A percentile compares a stretch with the other conserved stretches of the same genome.
These are phyloP conservation scores for Arachis hypogaea DNA, from an alignment of 306 rosid genomes.

Conservation along the genomic window DNA sequence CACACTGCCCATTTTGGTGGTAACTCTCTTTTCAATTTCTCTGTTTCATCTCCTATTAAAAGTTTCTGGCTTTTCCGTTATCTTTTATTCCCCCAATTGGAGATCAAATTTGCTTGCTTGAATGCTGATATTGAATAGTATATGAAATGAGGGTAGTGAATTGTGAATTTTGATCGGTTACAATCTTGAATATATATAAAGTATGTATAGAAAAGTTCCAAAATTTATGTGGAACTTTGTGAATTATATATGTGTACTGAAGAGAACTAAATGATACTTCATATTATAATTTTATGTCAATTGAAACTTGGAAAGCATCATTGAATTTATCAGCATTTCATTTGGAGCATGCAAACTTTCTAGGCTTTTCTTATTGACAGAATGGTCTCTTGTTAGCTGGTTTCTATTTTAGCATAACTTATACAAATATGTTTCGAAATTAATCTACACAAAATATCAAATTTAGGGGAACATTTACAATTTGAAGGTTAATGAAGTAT, in stretches of 20 bases:
- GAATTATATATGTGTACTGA: neutral
- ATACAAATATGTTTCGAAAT: neutral
- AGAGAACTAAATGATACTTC: neutral
- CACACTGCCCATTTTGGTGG: conserved; percentile 98
- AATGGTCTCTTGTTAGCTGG: no score
- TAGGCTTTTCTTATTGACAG: no score
- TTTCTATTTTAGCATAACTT: no score
- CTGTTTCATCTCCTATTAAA: neutral
- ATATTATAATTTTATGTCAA: neutral
- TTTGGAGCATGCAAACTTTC: no score
- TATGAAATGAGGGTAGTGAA: neutral
- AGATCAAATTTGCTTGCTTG: neutral
- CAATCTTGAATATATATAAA: no score
- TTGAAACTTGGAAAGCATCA: neutral
- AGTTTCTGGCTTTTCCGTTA: neutral
- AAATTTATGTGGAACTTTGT: neutral
- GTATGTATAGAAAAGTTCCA: neutral
- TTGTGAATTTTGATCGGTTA: neutral
- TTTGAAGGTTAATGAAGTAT: conserved; percentile 19
- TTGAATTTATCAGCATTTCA: no score
- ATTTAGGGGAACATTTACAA: neutral
- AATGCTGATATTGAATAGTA: conserved; percentile 6
- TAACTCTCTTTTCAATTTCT: conserved; percentile 12
- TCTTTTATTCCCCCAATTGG: neutral
- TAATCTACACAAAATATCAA: neutral